These are phyloP conservation scores for Vaccinium vitisidaea DNA, from an alignment of 148 eudicot species.

Conservation along the genomic window DNA sequence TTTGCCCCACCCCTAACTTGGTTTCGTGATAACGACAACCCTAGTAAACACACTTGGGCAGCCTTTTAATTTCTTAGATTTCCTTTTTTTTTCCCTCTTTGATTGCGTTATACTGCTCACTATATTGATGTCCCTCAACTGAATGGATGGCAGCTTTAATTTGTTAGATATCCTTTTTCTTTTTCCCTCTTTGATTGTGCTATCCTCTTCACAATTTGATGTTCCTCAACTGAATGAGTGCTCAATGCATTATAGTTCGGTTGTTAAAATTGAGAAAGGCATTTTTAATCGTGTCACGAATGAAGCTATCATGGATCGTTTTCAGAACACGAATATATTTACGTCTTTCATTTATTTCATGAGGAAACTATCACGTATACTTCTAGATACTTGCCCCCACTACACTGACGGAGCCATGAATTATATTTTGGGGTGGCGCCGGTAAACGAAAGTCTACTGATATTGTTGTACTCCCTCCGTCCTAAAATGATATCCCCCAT, in stretches of 20 bases:
- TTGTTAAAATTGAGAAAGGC: background rate
- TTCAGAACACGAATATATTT: background rate
- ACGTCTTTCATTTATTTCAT: too few relatives aligned
- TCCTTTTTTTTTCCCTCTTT: background rate
- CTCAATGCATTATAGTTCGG: background rate
- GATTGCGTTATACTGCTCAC: background rate
- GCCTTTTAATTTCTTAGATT: background rate
- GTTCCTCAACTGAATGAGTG: background rate
- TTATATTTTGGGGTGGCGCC: too few relatives aligned
- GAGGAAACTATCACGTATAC: too few relatives aligned
- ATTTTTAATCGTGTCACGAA: background rate
- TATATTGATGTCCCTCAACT: background rate
- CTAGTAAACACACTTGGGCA: background rate
- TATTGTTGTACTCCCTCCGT: too few relatives aligned
- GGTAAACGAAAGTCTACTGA: too few relatives aligned
- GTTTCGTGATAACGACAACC: background rate
- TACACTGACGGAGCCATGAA: too few relatives aligned
- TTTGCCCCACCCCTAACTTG: slow-evolving; percentile 3
- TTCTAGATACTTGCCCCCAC: too few relatives aligned
- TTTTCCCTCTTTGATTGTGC: too few relatives aligned
- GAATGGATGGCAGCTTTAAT: background rate
- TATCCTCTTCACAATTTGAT: too few relatives aligned
- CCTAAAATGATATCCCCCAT: too few relatives aligned
- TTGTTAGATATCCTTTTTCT: too few relatives aligned
- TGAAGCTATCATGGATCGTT: background rate